Conservation (phyloP, 2,329 filamentous ascomycete genomes). For the Lecanoromycetidae sp. region DNA sequence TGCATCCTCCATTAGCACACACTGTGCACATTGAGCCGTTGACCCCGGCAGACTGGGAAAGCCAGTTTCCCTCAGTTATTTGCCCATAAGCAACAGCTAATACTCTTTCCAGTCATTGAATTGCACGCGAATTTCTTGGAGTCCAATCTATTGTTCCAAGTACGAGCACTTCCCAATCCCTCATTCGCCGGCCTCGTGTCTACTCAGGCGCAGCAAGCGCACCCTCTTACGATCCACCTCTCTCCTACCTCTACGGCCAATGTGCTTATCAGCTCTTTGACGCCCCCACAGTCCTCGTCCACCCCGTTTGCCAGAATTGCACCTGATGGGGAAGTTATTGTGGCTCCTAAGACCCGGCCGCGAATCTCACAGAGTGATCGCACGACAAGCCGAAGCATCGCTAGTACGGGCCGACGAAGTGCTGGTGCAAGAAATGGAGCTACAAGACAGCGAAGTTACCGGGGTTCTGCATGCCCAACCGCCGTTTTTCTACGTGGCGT, state of each 20-base stretch:
- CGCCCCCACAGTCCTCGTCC: slow-evolving; percentile 55
- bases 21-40: slow-evolving; percentile 95
- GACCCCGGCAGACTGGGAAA: slow-evolving; percentile 95
- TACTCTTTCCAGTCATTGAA: slow-evolving; percentile 59
- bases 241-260: slow-evolving; percentile 93
- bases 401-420: slow-evolving; percentile 67
- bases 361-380: slow-evolving; percentile 50
- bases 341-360: slow-evolving; percentile 79
- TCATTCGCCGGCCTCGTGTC: slow-evolving; percentile 42
- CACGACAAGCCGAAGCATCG: slow-evolving; percentile 68
- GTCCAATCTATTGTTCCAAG: slow-evolving; percentile 82
- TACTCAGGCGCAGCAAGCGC: slow-evolving; percentile 43
- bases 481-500: slow-evolving; percentile 66
- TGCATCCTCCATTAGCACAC: slow-evolving; percentile 82
- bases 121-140: slow-evolving; percentile 92
- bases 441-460: slow-evolving; percentile 46
- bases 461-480: slow-evolving; percentile 35
- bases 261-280: slow-evolving; percentile 72
- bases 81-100: slow-evolving; percentile 10
- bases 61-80: slow-evolving; percentile 28
- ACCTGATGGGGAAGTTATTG: slow-evolving; percentile 90
- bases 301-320: slow-evolving; percentile 82
- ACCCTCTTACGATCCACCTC: slow-evolving; percentile 81
- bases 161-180: slow-evolving; percentile 85
- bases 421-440: slow-evolving; percentile 54